Conservation (phyloP, 169 alveolate species). For the Plasmodium malariae region DNA sequence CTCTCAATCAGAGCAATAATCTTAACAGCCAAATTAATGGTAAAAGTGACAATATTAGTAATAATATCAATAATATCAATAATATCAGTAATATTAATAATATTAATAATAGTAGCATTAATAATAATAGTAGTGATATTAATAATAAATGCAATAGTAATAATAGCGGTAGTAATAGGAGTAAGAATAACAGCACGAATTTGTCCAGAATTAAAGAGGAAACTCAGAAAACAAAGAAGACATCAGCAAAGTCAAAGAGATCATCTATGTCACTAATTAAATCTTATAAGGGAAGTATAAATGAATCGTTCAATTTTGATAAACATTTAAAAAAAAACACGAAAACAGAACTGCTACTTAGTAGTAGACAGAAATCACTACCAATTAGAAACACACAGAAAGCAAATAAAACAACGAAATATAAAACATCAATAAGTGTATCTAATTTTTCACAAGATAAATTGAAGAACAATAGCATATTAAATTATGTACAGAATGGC, state of each 20-base stretch:
- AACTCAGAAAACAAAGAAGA: conserved; percentile 1
- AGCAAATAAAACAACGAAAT: conserved; percentile 55
- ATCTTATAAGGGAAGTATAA: neutral
- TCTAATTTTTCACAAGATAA: conserved; percentile 37
- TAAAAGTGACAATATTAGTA: too few species aligned
- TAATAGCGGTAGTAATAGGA: neutral
- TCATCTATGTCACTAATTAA: conserved; percentile 1
- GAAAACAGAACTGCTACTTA: neutral
- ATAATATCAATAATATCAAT: too few species aligned
- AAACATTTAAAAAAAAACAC: conserved; percentile 5
- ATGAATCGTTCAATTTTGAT: conserved; percentile 2
- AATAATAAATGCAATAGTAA: neutral
- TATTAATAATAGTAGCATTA: too few species aligned
- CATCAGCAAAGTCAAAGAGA: conserved; percentile 7
- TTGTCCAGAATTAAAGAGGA: neutral
- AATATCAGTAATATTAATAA: too few species aligned
- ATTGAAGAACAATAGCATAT: conserved; percentile 21
- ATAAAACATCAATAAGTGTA: conserved; percentile 45
- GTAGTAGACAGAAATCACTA: conserved; percentile 45
- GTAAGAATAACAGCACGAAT: neutral
- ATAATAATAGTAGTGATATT: neutral
- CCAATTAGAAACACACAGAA: conserved; percentile 32
- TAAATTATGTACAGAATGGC: conserved; percentile 22
- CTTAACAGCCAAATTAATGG: too few species aligned
- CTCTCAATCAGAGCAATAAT: too few species aligned